phyloP scores from a whole-genome alignment of 805 yeast species.

The Candida hispaniensis region DNA sequence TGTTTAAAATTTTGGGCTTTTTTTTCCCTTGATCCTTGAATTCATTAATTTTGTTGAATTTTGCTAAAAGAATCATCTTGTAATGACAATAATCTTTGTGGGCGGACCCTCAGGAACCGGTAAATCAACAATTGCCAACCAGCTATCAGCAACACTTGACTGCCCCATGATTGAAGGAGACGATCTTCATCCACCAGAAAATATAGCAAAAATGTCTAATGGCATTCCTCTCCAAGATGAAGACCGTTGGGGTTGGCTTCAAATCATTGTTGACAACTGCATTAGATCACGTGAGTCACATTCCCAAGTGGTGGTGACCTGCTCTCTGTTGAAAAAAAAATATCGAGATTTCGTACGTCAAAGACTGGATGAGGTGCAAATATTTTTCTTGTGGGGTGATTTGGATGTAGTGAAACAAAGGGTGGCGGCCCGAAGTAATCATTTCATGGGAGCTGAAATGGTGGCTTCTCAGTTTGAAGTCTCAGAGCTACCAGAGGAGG shows the following conservation, averaged over 20 bases:
- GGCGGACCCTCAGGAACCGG: constrained; percentile 98
- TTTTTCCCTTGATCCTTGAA: too few relatives aligned
- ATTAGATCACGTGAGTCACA: constrained; percentile 25
- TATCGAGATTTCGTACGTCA: constrained; percentile 57
- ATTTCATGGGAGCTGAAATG: constrained; percentile 84
- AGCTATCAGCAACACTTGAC: constrained; percentile 36
- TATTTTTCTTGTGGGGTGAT: constrained; percentile 58
- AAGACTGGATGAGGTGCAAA: constrained; percentile 28
- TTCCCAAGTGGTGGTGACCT: constrained; percentile 45
- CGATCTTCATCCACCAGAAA: constrained; percentile 55
- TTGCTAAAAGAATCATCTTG: neutral
- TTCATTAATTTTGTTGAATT: neutral
- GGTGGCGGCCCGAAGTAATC: constrained; percentile 55
- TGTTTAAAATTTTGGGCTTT: too few relatives aligned
- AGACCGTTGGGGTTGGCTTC: constrained; percentile 89
- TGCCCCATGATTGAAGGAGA: constrained; percentile 81
- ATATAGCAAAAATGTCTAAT: constrained; percentile 70
- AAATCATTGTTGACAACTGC: constrained; percentile 37
- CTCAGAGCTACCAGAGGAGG: constrained; percentile 52
- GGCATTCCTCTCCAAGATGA: constrained; percentile 80
- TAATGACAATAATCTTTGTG: constrained; percentile 35
- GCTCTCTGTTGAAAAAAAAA: constrained; percentile 69
- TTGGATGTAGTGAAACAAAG: constrained; percentile 51
- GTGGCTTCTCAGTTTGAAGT: constrained; percentile 64
- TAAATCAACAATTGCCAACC: constrained; percentile 64